These are phyloP conservation scores for Elongisporangium anandrum DNA, from an alignment of 352 stramenopile species.

Conservation along the genomic window DNA sequence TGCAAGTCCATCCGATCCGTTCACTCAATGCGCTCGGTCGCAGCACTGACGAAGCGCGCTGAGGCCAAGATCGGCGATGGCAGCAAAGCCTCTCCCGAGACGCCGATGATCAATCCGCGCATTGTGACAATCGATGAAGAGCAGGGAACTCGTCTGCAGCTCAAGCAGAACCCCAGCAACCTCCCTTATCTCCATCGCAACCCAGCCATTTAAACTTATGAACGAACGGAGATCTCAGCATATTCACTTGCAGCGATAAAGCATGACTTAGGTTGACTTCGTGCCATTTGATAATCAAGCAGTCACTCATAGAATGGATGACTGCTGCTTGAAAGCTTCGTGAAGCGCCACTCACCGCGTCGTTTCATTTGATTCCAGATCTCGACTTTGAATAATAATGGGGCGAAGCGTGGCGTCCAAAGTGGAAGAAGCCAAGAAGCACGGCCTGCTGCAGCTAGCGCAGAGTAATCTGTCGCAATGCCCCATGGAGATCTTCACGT, in stretches of 20 bases:
- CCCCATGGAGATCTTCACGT: slow-evolving; percentile 30
- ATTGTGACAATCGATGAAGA: slow-evolving; percentile 90
- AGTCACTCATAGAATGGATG: too few species aligned
- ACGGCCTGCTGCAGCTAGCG: slow-evolving; percentile 56
- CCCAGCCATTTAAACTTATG: slow-evolving; percentile 72
- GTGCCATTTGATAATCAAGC: too few species aligned
- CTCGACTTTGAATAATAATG: slow-evolving; percentile 15
- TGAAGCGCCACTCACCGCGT: not conserved
- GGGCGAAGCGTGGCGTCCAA: slow-evolving; percentile 36
- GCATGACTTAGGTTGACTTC: too few species aligned
- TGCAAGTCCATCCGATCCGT: slow-evolving; percentile 86
- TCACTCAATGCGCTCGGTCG: slow-evolving; percentile 76
- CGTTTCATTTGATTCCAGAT: not conserved
- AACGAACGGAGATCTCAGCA: not conserved
- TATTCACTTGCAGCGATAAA: too few species aligned
- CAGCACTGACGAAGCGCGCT: slow-evolving; percentile 62
- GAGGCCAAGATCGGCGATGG: slow-evolving; percentile 59
- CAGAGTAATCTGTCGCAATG: slow-evolving; percentile 36
- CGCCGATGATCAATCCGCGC: slow-evolving; percentile 48
- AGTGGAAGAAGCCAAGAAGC: slow-evolving; percentile 52
- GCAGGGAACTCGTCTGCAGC: slow-evolving; percentile 77
- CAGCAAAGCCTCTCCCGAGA: slow-evolving; percentile 4
- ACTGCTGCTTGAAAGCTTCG: too few species aligned
- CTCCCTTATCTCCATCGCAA: slow-evolving; percentile 94
- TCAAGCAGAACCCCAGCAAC: slow-evolving; percentile 89